Evolutionary conservation across 129 eudicot species (phyloP).

Genomic region (Flaveria brownii): DNA sequence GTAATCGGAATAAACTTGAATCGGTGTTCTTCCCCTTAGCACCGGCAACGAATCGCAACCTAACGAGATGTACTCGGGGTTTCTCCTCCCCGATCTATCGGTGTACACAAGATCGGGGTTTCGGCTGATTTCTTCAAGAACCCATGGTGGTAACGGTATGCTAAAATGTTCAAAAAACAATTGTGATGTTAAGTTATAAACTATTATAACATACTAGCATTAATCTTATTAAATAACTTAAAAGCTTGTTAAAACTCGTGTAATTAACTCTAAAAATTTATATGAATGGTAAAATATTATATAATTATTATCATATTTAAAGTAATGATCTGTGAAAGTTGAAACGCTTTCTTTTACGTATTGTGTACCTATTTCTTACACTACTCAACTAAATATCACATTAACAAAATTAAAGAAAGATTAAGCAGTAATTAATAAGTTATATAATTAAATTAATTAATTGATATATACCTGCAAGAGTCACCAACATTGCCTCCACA

Average conservation of each 20-base stretch:
- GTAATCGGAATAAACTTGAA: slow-evolving; percentile 90
- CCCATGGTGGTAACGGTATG: slow-evolving; percentile 97
- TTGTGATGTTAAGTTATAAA: neutral
- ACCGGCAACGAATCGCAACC: slow-evolving; percentile 88
- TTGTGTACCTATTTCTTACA: slow-evolving; percentile 1
- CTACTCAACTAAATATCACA: neutral
- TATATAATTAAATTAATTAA: neutral
- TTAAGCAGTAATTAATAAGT: neutral
- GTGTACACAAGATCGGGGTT: slow-evolving; percentile 94
- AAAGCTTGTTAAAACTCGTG: neutral
- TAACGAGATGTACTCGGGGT: slow-evolving; percentile 85
- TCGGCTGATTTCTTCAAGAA: slow-evolving; percentile 85
- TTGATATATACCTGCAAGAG: slow-evolving; percentile 76
- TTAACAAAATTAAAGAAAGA: neutral
- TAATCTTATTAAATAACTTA: neutral
- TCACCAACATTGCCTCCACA: slow-evolving; percentile 99
- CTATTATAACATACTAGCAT: neutral
- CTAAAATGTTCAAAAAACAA: slow-evolving; percentile 45
- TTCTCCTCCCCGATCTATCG: slow-evolving; percentile 84
- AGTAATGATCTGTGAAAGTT: too few relatives aligned
- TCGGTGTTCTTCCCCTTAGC: slow-evolving; percentile 94
- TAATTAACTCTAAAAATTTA: too few relatives aligned
- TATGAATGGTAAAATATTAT: neutral
- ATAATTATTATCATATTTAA: neutral
- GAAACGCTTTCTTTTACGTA: neutral